Evolutionary conservation across 2,329 filamentous ascomycete genomes (phyloP).

Genomic region (Apiospora hydei): DNA sequence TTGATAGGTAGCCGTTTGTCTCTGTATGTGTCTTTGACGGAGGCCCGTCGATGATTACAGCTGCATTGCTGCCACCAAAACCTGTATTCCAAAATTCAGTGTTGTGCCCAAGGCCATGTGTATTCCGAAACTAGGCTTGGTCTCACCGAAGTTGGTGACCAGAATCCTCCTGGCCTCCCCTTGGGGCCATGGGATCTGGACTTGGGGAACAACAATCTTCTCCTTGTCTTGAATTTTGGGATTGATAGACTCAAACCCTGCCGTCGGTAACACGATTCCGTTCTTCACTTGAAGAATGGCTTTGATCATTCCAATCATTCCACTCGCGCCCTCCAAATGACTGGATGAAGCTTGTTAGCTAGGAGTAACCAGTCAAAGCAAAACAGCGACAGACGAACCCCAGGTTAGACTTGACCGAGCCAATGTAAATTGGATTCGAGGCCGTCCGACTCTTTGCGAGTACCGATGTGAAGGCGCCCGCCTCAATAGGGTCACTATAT

Average conservation of each 20-base stretch:
- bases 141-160: conserved; percentile 38
- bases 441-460: conserved; percentile 32
- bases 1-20: not conserved
- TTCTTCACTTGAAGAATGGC: conserved; percentile 47
- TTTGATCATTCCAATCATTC: conserved; percentile 44
- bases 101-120: not conserved
- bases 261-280: conserved; percentile 50
- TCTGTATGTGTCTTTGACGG: not conserved
- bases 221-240: conserved; percentile 28
- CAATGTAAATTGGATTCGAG: conserved; percentile 37
- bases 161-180: conserved; percentile 30
- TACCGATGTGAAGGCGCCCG: conserved; percentile 35
- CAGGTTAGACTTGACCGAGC: conserved; percentile 35
- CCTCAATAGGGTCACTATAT: conserved; percentile 32
- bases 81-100: conserved; percentile 25
- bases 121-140: not conserved
- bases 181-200: conserved; percentile 34
- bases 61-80: conserved; percentile 37
- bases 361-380: conserved; percentile 3
- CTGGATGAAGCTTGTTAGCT: conserved; percentile 27
- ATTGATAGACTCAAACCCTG: conserved; percentile 49
- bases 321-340: conserved; percentile 44
- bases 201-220: conserved; percentile 27
- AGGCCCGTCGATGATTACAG: conserved; percentile 31
- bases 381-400: not conserved